Evolutionary conservation across 306 rosid genomes (phyloP), one percentile per base, ranked within the genome.

Genomic region (Sophora flavescens): DNA sequence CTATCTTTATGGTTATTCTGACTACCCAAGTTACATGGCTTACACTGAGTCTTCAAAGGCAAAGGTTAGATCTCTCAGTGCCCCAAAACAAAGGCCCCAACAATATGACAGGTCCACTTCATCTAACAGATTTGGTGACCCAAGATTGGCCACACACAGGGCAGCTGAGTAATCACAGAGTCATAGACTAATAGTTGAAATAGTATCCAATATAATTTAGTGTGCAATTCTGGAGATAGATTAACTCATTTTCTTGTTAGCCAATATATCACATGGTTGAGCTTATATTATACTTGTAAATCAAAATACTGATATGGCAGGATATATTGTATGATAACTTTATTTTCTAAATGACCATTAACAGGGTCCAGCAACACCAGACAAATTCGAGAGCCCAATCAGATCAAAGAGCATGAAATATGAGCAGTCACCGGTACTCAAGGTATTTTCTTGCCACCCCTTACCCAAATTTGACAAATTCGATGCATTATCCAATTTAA

Each of bases 351-450:
- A 63, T 79, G 53, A 30, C 36, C 52, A 51, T 78, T 18, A 45
- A 35, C 80, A 92, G 98, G 93, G 90, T 82, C 98, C 97, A 4
- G 86, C 87, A 33, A 95, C 98, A 33, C 98, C 98, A 1, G 97
- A 92, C n/a, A 92, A 92, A 66, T 67, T 83, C 64, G 97, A 92
- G 80, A 91, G 86, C 67, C 85, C 82, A 6, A 78, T 88, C 36
- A 85, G 83, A 68, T 75, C 85, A 14, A 89, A 77, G 83, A 90
- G 95, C 67, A 60, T 63, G 57, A 92, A 88, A 81, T 30, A 78
- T 58, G 96, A 90, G 12, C 91, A 87, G 2, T 75, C 84, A 28
- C 81, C 86, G 2, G 4, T 73, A 17, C 81, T 86, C 30, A 60
- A 82, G 88, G 98, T 93, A 81, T 60, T 73, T 41, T 70, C 75